A percentile compares a stretch with the other conserved stretches of the same genome.
Evolutionary conservation across 108 stramenopile genomes (phyloP).

Genomic region (Parmales sp.): DNA sequence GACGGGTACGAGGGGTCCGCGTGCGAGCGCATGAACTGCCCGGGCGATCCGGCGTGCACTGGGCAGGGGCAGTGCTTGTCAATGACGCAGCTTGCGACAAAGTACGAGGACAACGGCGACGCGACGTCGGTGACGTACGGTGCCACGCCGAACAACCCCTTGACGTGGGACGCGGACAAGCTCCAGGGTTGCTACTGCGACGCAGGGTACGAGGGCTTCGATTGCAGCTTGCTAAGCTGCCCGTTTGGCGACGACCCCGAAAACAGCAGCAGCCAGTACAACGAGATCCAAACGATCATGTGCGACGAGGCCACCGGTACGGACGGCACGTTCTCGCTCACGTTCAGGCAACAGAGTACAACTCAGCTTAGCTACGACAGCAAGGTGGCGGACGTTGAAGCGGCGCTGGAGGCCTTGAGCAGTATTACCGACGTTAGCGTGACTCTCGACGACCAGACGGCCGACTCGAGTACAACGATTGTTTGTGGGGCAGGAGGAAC

Average conservation of each 20-base stretch:
- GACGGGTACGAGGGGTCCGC: constrained; percentile 57
- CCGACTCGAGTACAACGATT: constrained; percentile 23
- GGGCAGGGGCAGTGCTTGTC: constrained; percentile 58
- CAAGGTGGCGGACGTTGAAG: constrained; percentile 30
- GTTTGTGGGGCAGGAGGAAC: constrained; percentile 23
- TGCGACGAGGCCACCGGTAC: constrained; percentile 33
- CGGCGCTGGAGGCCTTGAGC: constrained; percentile 35
- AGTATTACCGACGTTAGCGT: constrained; percentile 38
- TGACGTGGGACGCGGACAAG: constrained; percentile 58
- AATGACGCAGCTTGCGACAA: constrained; percentile 43
- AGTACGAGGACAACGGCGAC: constrained; percentile 42
- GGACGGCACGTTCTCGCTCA: constrained; percentile 34
- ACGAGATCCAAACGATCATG: constrained; percentile 41
- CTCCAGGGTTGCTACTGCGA: constrained; percentile 56
- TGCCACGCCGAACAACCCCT: constrained; percentile 35
- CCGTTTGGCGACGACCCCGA: constrained; percentile 59
- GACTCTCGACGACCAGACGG: constrained; percentile 20
- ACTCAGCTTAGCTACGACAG: constrained; percentile 9
- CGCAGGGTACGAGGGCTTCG: constrained; percentile 54
- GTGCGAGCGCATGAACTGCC: constrained; percentile 57
- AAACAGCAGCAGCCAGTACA: constrained; percentile 32
- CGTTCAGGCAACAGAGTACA: constrained; percentile 33
- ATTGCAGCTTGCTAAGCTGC: constrained; percentile 46
- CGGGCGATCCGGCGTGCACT: constrained; percentile 39
- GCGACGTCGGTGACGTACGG: constrained; percentile 44